Evolutionary conservation across 1,139 yeast species (phyloP), one percentile per base, ranked within the genome.

Genomic region (Kodamaea ohmeri): DNA sequence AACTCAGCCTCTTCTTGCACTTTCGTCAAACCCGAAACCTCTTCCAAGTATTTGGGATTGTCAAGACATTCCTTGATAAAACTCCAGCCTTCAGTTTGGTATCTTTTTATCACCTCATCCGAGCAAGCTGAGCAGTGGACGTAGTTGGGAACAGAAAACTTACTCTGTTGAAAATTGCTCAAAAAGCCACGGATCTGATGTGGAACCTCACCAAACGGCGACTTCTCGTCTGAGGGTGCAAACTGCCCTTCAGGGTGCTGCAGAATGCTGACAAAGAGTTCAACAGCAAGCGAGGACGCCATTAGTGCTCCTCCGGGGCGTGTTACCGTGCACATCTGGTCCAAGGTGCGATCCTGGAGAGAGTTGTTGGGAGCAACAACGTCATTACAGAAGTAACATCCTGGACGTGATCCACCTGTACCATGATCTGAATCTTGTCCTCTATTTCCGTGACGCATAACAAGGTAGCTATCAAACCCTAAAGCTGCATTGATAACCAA

Each of bases 301-400:
- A 88, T 65, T 52, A 85, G 65, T 0, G 98, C 96, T 0, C 84
- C 90, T 0, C 99, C 98, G 0, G 99, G 98, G 32, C 98, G 67
- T 0, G 98, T 92, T 1, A 92, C 98, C 0, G 98, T 92, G 56
- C 99, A 92, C 97, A 92, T 92, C 58, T 92, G 97, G 60, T 92
- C 99, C 43, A 92, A 64, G 0, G 97, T 85, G 37, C 96, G 69
- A 53, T 89, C 95, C 0, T 87, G 73, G 13, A 87, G 64, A 44
- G 95, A 83, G 56, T 92, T 96, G 5, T 80, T 68, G 0, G 99
- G 98, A 0, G 97, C 97, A 35, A 89, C 90, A 6, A 92, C 89
- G 56, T 94, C 98, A 56, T 89, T 88, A 60, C 99, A 92, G 58
- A 83, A 92, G 61, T 92, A 92, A 58, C 99, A 92, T 0, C 99